These are phyloP conservation scores for Diaporthe longicolla DNA, from an alignment of 2,329 filamentous ascomycete genomes.

Conservation along the genomic window DNA sequence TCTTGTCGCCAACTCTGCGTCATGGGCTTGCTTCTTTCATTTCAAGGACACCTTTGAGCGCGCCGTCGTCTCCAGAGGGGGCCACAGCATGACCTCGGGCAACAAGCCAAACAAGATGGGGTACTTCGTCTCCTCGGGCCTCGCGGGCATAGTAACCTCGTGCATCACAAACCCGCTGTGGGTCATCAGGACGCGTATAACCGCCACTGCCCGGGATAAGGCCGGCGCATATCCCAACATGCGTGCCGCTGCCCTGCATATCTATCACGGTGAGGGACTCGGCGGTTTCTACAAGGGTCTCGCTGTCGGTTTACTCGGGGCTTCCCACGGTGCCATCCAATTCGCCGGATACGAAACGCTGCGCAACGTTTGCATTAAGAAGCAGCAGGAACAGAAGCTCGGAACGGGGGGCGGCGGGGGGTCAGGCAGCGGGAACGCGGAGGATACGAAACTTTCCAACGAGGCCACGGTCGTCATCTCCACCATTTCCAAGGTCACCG, in stretches of 20 bases:
- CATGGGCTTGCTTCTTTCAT: conserved; percentile 95
- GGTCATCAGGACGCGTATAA: conserved; percentile 98
- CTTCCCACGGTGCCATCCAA: conserved; percentile 93
- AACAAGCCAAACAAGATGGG: conserved; percentile 60
- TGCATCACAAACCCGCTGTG: conserved; percentile 94
- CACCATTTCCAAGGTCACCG: conserved; percentile 86
- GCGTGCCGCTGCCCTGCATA: conserved; percentile 75
- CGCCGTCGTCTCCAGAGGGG: conserved; percentile 54
- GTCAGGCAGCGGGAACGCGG: conserved; percentile 44
- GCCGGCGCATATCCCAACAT: conserved; percentile 87
- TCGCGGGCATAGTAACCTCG: conserved; percentile 80
- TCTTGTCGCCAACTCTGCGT: conserved; percentile 88
- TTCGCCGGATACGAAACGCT: conserved; percentile 92
- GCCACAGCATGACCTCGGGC: conserved; percentile 46
- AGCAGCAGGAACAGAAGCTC: conserved; percentile 42
- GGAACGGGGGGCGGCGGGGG: background rate
- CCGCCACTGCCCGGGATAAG: conserved; percentile 82
- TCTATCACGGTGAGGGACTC: conserved; percentile 80
- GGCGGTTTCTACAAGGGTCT: conserved; percentile 91
- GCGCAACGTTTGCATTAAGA: conserved; percentile 68
- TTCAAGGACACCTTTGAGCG: conserved; percentile 72
- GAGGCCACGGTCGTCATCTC: conserved; percentile 86
- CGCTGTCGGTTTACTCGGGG: conserved; percentile 85
- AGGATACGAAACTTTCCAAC: conserved; percentile 69
- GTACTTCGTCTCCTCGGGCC: conserved; percentile 85